Percentiles rank a stretch among this genome's conserved stretches.
Conservation (phyloP, 345 rosid species). For the Citrus unshiu region DNA sequence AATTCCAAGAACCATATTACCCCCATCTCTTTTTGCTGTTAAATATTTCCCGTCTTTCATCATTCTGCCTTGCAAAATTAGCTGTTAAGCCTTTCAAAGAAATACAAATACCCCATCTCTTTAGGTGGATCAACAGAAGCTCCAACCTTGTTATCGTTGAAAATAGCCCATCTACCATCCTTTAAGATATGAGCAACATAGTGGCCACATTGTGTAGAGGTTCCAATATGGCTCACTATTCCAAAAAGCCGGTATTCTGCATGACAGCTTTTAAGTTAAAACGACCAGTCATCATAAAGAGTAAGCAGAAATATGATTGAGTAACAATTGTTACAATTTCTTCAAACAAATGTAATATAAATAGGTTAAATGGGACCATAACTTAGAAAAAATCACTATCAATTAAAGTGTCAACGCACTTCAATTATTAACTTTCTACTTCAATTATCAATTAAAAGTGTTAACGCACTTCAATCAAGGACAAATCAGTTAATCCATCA, state of each 20-base stretch:
- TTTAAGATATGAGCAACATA: slow-evolving; percentile 89
- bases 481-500: not conserved
- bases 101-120: slow-evolving; percentile 97
- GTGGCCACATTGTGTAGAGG: slow-evolving; percentile 92
- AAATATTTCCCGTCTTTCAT: slow-evolving; percentile 4
- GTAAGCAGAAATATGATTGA: not conserved
- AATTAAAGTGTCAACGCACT: not conserved
- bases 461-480: no score
- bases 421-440: not conserved
- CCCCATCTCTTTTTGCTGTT: slow-evolving; percentile 1
- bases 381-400: not conserved
- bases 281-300: not conserved
- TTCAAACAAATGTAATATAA: not conserved
- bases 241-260: slow-evolving; percentile 91
- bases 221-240: slow-evolving; percentile 92
- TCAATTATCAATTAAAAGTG: no score
- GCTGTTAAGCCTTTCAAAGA: slow-evolving; percentile 73
- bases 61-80: slow-evolving; percentile 23
- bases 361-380: not conserved
- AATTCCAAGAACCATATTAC: not conserved
- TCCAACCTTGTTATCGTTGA: slow-evolving; percentile 91
- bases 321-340: not conserved
- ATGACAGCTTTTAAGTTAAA: not conserved
- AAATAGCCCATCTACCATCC: slow-evolving; percentile 88
- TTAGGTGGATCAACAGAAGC: slow-evolving; percentile 80